Conservation (phyloP, 2,329 filamentous ascomycete genomes). For the Cyclaneusma minus region DNA sequence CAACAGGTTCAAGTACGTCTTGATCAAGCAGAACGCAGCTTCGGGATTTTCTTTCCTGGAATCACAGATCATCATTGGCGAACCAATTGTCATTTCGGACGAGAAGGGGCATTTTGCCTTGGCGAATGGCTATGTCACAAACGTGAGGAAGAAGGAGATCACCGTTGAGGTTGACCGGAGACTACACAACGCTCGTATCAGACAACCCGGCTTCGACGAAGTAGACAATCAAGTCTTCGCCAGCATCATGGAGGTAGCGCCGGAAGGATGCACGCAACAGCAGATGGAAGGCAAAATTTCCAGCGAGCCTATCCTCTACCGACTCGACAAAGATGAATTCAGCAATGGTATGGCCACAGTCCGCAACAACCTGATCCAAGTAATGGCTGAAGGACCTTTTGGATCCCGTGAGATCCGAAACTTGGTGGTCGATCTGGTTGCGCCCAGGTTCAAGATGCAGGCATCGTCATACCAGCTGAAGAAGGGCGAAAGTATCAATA, state of each 20-base stretch:
- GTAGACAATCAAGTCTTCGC: conserved; percentile 69
- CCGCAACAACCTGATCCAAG: conserved; percentile 80
- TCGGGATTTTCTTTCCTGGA: conserved; percentile 72
- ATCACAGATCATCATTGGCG: conserved; percentile 73
- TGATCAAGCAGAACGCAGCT: conserved; percentile 51
- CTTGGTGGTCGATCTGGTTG: conserved; percentile 62
- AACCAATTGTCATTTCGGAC: conserved; percentile 92
- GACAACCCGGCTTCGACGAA: conserved; percentile 60
- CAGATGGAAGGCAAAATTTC: conserved; percentile 35
- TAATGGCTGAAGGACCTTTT: conserved; percentile 69
- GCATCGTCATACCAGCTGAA: conserved; percentile 48
- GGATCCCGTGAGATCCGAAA: conserved; percentile 58
- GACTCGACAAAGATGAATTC: conserved; percentile 95
- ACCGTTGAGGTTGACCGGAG: conserved; percentile 82
- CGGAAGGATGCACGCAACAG: conserved; percentile 34
- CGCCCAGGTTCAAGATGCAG: conserved; percentile 56
- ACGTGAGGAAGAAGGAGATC: conserved; percentile 59
- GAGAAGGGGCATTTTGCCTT: conserved; percentile 91
- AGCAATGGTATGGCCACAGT: conserved; percentile 94
- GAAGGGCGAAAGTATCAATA: conserved; percentile 56
- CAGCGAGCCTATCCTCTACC: conserved; percentile 50
- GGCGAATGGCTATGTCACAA: conserved; percentile 78
- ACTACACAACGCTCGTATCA: conserved; percentile 72
- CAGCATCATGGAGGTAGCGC: conserved; percentile 76
- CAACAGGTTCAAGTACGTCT: conserved; percentile 78